A percentile compares a stretch with the other conserved stretches of the same genome.
phyloP scores from a whole-genome alignment of 495 filamentous ascomycete genomes.

The Tuber microsphaerosporum region DNA sequence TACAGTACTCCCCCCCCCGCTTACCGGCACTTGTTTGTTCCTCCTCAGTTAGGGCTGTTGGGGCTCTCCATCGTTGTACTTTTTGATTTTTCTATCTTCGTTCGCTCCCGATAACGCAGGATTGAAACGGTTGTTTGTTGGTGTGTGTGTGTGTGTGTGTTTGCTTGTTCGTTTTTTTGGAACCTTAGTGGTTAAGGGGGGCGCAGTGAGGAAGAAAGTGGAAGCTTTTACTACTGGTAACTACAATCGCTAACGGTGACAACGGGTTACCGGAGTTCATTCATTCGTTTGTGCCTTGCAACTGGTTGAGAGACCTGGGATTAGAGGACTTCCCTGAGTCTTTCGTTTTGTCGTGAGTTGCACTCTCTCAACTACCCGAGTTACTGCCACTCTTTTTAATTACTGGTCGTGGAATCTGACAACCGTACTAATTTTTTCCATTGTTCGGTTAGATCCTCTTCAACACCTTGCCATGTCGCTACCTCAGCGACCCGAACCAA shows the following conservation, averaged over 20 bases:
- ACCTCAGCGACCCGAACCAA: constrained; percentile 28
- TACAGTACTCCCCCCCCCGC: constrained; percentile 7
- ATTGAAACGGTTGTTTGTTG: background rate
- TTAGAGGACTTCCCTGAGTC: constrained; percentile 27
- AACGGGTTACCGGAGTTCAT: constrained; percentile 11
- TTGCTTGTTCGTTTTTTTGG: constrained; percentile 7
- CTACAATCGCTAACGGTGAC: constrained; percentile 2
- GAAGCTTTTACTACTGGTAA: constrained; percentile 9
- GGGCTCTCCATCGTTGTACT: constrained; percentile 7
- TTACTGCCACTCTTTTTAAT: background rate
- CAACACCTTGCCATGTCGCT: constrained; percentile 22
- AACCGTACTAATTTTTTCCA: constrained; percentile 6
- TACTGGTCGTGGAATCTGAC: background rate
- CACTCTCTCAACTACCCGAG: background rate
- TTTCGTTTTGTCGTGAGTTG: constrained; percentile 16
- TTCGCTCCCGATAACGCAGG: constrained; percentile 5
- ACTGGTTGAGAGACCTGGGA: constrained; percentile 9
- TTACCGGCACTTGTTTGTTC: constrained; percentile 6
- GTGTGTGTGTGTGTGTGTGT: background rate
- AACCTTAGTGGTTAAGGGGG: background rate
- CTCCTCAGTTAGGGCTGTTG: constrained; percentile 11
- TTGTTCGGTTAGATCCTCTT: constrained; percentile 8
- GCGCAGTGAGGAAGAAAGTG: background rate
- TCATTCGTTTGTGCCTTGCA: constrained; percentile 8
- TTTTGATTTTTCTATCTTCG: background rate